Percentiles rank a stretch among this genome's conserved stretches.
Conservation (phyloP, 192 early-diverging fungal genomes). For the Piromyces finnis region DNA sequence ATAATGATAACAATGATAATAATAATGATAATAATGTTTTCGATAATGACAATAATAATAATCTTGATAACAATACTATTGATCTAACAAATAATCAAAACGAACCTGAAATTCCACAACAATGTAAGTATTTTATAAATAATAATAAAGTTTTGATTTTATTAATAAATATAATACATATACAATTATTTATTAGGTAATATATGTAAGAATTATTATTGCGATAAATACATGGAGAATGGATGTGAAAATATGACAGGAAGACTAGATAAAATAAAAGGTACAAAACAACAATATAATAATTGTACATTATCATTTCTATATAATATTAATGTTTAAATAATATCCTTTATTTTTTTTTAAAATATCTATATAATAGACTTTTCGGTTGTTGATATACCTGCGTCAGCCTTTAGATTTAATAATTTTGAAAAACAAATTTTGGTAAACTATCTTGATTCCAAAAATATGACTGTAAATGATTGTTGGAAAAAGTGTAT, state of each 20-base stretch:
- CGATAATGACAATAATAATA: neutral
- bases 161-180: too few relatives aligned
- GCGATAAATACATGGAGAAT: neutral
- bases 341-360: too few relatives aligned
- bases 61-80: neutral
- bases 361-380: neutral
- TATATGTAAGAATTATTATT: neutral
- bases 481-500: neutral
- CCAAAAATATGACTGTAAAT: neutral
- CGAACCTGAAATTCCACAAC: neutral
- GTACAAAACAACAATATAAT: too few relatives aligned
- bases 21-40: neutral
- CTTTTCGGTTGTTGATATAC: neutral
- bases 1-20: neutral
- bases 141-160: neutral
- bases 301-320: too few relatives aligned
- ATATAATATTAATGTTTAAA: too few relatives aligned
- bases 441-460: neutral
- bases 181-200: neutral
- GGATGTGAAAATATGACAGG: neutral
- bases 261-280: neutral
- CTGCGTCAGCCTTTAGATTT: neutral
- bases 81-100: neutral
- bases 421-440: neutral
- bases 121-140: neutral